Conservation (phyloP, 176 grass and related monocot species). For the Zea mays region Zm-B73-REFERENCE-NAM-5.0 NC_050098.1:215562501-215563000, state of each 20-base stretch:
- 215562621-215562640: slow-evolving; percentile 36
- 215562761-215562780: slow-evolving; percentile 24
- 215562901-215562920: slow-evolving; percentile 15
- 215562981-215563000: neutral
- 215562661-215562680: slow-evolving; percentile 48
- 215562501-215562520: slow-evolving; percentile 36
- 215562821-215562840: slow-evolving; percentile 38
- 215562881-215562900: slow-evolving; percentile 16
- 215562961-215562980: slow-evolving; percentile 32
- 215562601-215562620: slow-evolving; percentile 2
- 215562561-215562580: slow-evolving; percentile 10
- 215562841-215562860: slow-evolving; percentile 37
- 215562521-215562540: slow-evolving; percentile 6
- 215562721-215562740: slow-evolving; percentile 42
- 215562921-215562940: slow-evolving; percentile 40
- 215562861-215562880: slow-evolving; percentile 7
- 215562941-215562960: slow-evolving; percentile 12
- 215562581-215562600: neutral
- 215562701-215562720: slow-evolving; percentile 36
- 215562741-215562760: slow-evolving; percentile 23
- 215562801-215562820: slow-evolving; percentile 46
- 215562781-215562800: slow-evolving; percentile 35
- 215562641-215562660: slow-evolving; percentile 35
- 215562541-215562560: slow-evolving; percentile 29
- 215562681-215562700: slow-evolving; percentile 51